Base-by-base conservation (phyloP, 768 basidiomycete genomes). In the Mycena pura region DNA sequence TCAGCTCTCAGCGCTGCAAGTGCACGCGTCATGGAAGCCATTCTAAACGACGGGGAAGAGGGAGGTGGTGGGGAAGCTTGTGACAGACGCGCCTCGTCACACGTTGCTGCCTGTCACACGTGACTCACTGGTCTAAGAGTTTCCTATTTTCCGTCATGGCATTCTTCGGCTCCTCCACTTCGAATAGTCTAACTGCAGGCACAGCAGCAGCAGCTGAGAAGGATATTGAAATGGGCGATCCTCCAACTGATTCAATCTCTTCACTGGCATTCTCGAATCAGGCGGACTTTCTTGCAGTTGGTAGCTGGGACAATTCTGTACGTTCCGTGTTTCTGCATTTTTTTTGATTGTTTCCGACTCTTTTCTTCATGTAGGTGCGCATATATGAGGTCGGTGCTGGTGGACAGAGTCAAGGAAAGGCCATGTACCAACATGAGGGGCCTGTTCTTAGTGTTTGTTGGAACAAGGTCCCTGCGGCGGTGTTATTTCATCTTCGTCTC, bases 301-400 rank as follows among this genome's bases (percentile, higher is more conserved):
- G 88, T 54, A 91, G 90, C 67, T 99, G 96, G 96, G 92, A 93
- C 70, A 95, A 94, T 72, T 92, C 92, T 75, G 95, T 95, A 66
- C 40, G 86, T 75, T 32, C 22, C n/a, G 19, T 17, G 17, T 54
- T 43, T 22, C 19, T 9, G 25, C 13, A 38, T 15, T 41, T 32
- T 17, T 27, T 36, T 44, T 24, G 21, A 40, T 60, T n/a, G 52
- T 54, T 70, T 54, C 41, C 68, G 34, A 52, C 59, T 45, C 54
- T 52, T 55, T 60, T 59, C 38, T n/a, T 61, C 54, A n/a, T 31
- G 10, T 58, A 96, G 93, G 95, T 97, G 27, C 87, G 95, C 45
- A 83, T 98, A 43, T 99, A 99, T 75, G 93, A 96, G 78, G 89
- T 98, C 54, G 88, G 88, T 28, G 80, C 86, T 25, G 83, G 82